These are phyloP conservation scores for Ascochyta rabiei DNA, from an alignment of 2,329 filamentous ascomycete genomes.

Conservation along the genomic window DNA sequence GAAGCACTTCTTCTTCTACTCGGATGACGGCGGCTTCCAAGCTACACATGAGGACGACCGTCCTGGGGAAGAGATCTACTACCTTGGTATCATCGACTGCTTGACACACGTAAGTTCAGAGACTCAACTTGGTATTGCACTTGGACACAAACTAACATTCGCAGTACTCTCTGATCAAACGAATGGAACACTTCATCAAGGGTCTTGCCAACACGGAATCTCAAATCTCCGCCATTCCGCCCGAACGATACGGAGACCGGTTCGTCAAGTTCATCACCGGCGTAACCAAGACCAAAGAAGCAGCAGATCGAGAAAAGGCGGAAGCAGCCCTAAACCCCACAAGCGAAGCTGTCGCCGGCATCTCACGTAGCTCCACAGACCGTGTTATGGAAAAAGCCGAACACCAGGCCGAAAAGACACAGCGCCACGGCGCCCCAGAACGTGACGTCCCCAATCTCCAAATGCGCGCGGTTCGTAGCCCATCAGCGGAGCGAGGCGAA, in stretches of 20 bases:
- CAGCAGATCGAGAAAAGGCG: conserved; percentile 66
- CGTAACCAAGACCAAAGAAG: conserved; percentile 88
- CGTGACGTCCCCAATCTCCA: conserved; percentile 68
- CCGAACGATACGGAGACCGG: conserved; percentile 87
- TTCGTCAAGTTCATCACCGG: conserved; percentile 92
- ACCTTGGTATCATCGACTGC: conserved; percentile 97
- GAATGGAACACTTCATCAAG: conserved; percentile 96
- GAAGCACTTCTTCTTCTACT: conserved; percentile 84
- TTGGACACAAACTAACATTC: conserved; percentile 29
- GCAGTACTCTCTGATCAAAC: conserved; percentile 92
- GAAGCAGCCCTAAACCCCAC: conserved; percentile 42
- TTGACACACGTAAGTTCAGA: conserved; percentile 81
- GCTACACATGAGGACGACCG: conserved; percentile 90
- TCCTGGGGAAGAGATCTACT: conserved; percentile 92
- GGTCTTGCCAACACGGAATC: conserved; percentile 81
- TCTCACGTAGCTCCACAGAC: conserved; percentile 54
- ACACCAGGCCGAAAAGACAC: conserved; percentile 65
- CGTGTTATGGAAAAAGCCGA: conserved; percentile 66
- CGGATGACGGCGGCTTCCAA: conserved; percentile 89
- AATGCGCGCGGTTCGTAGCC: conserved; percentile 63
- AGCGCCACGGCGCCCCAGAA: conserved; percentile 53
- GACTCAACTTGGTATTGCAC: not conserved
- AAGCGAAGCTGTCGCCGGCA: conserved; percentile 48
- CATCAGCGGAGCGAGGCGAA: conserved; percentile 61
- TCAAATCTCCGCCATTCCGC: conserved; percentile 91